These are phyloP conservation scores for Cornus suecica DNA, from an alignment of 148 eudicot genomes.

Conservation along the genomic window DNA sequence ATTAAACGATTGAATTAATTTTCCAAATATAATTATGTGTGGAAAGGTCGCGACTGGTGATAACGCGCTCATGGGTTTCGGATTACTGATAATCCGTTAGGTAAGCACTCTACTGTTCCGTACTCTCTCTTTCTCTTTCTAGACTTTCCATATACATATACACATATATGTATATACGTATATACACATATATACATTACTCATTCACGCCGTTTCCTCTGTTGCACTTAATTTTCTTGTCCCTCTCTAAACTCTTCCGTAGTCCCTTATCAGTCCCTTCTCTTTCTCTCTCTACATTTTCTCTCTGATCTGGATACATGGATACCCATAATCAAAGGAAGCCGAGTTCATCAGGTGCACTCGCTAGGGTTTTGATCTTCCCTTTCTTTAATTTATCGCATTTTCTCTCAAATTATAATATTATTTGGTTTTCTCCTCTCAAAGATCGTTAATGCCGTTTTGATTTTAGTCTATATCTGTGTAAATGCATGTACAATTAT, in stretches of 20 bases:
- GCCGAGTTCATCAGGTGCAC: conserved; percentile 26
- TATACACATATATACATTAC: no score
- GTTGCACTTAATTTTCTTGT: neutral
- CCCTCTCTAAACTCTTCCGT: neutral
- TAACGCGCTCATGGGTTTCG: neutral
- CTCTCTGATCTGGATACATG: conserved; percentile 23
- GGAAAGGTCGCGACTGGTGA: neutral
- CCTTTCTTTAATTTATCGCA: neutral
- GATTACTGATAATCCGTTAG: conserved; percentile 3
- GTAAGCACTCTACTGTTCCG: neutral
- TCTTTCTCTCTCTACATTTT: neutral
- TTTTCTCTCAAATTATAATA: neutral
- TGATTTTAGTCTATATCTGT: neutral
- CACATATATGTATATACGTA: no score
- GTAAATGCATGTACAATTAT: no score
- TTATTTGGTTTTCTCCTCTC: neutral
- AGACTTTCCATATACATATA: neutral
- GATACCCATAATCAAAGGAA: conserved; percentile 38
- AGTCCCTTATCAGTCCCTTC: neutral
- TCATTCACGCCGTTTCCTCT: no score
- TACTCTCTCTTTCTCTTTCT: neutral
- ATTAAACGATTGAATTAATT: no score
- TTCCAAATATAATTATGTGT: neutral
- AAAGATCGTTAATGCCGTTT: conserved; percentile 8
- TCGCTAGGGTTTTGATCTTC: neutral